These are phyloP conservation scores for Torulaspora franciscae DNA, from an alignment of 805 yeast genomes.

Conservation along the genomic window DNA sequence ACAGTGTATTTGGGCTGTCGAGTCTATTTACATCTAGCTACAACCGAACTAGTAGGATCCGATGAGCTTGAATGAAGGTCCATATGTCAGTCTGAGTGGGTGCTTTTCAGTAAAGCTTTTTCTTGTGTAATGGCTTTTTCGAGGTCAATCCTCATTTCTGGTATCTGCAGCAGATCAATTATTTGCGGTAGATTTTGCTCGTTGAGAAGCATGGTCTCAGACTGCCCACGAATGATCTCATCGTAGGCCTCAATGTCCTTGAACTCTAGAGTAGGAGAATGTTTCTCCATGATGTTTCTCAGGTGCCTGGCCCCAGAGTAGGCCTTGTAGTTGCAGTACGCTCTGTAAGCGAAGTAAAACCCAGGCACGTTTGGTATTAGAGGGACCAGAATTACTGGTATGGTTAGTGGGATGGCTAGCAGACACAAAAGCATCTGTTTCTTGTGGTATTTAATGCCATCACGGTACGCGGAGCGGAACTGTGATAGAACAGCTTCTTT, in stretches of 20 bases:
- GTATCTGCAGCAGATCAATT: constrained; percentile 43
- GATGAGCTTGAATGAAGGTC: background rate
- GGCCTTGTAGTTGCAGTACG: constrained; percentile 82
- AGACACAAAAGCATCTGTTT: constrained; percentile 51
- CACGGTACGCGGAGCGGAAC: constrained; percentile 40
- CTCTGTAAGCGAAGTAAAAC: constrained; percentile 72
- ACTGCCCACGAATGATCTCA: constrained; percentile 19
- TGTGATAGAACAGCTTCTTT: constrained; percentile 35
- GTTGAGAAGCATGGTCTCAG: constrained; percentile 29
- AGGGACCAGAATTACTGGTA: constrained; percentile 79
- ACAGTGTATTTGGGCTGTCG: too few relatives aligned
- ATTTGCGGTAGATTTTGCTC: constrained; percentile 45
- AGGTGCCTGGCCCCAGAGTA: constrained; percentile 68
- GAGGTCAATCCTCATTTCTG: constrained; percentile 43
- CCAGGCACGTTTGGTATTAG: constrained; percentile 92
- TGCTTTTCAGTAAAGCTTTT: constrained; percentile 13
- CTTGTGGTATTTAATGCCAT: constrained; percentile 49
- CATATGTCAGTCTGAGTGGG: background rate
- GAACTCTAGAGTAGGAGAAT: constrained; percentile 38
- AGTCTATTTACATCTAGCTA: too few relatives aligned
- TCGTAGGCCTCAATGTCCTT: constrained; percentile 33
- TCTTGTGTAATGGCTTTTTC: constrained; percentile 54
- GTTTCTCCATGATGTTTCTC: constrained; percentile 45
- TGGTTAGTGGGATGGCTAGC: constrained; percentile 64
- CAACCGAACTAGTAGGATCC: too few relatives aligned